Conservation (phyloP, 1,139 yeast genomes). For the Taphrina wiesneri region DNA sequence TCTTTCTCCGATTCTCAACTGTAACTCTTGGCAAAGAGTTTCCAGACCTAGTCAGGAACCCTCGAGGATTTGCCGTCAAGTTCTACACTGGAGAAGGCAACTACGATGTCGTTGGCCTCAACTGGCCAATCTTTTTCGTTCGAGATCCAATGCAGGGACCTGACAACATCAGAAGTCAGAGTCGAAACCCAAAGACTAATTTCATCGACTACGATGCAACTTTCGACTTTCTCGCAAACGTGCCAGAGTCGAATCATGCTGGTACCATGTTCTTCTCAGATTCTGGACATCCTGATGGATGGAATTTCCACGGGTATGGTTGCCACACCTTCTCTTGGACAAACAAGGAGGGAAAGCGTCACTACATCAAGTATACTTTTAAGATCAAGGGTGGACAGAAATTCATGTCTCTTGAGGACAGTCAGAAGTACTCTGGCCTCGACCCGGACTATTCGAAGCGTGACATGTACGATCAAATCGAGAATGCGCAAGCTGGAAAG, state of each 20-base stretch:
- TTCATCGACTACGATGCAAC: constrained; percentile 53
- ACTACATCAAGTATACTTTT: constrained; percentile 66
- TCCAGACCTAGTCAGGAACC: constrained; percentile 60
- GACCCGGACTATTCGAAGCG: constrained; percentile 67
- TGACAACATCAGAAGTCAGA: constrained; percentile 56
- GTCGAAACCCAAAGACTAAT: constrained; percentile 59
- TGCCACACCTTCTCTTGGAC: constrained; percentile 73
- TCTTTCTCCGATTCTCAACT: constrained; percentile 56
- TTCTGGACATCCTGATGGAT: constrained; percentile 68
- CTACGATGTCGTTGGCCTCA: constrained; percentile 59
- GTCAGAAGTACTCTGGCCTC: constrained; percentile 58
- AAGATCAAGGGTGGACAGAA: constrained; percentile 62
- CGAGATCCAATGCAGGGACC: constrained; percentile 77
- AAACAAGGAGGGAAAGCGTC: constrained; percentile 65
- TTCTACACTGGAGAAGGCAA: constrained; percentile 58
- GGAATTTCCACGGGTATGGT: constrained; percentile 66
- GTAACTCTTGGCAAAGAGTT: constrained; percentile 62
- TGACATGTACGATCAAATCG: constrained; percentile 61
- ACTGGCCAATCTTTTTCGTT: constrained; percentile 59
- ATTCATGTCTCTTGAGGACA: constrained; percentile 60
- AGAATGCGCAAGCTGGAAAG: constrained; percentile 45
- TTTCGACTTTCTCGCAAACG: constrained; percentile 65
- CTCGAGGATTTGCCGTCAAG: constrained; percentile 59
- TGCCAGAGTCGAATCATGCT: constrained; percentile 67
- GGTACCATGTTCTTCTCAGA: constrained; percentile 63